Evolutionary conservation across 495 filamentous ascomycete genomes (phyloP).

Genomic region (Aspergillus ellipticus): DNA sequence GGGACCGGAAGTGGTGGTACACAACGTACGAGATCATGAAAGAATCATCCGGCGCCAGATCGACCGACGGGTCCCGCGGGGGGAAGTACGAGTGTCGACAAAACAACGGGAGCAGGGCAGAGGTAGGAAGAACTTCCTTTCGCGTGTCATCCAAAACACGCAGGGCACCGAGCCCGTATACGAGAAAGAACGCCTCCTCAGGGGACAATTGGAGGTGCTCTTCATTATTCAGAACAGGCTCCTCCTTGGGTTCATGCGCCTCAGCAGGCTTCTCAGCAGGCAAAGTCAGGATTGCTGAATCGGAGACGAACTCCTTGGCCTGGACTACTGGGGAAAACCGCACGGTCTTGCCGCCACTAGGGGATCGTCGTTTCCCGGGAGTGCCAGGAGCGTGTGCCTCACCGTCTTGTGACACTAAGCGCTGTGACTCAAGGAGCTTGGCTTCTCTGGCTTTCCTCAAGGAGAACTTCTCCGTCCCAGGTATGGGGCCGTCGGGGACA

Average conservation of each 20-base stretch:
- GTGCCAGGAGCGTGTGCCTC: constrained; percentile 1
- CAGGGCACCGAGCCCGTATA: constrained; percentile 77
- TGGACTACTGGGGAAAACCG: constrained; percentile 61
- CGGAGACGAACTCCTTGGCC: constrained; percentile 49
- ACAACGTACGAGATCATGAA: constrained; percentile 84
- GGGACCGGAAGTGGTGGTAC: constrained; percentile 94
- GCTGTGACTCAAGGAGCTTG: constrained; percentile 25
- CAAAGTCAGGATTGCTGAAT: constrained; percentile 38
- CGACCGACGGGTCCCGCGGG: constrained; percentile 30
- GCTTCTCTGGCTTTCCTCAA: constrained; percentile 41
- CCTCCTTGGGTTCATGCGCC: constrained; percentile 27
- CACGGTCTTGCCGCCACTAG: constrained; percentile 52
- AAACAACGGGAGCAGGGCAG: constrained; percentile 58
- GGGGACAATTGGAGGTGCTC: constrained; percentile 88
- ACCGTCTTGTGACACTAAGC: constrained; percentile 17
- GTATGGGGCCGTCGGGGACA: constrained; percentile 17
- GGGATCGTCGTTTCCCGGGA: constrained; percentile 5
- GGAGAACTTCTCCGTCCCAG: constrained; percentile 35
- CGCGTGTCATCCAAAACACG: constrained; percentile 55
- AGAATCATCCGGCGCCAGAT: constrained; percentile 64
- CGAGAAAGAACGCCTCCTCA: constrained; percentile 91
- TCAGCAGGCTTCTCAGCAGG: constrained; percentile 14
- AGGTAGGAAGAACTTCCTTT: constrained; percentile 33
- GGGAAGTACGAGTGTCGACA: constrained; percentile 69
- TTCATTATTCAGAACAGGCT: constrained; percentile 56